phyloP scores from a whole-genome alignment of 164 flowering plant species.

The Pachysandra terminalis region DNA sequence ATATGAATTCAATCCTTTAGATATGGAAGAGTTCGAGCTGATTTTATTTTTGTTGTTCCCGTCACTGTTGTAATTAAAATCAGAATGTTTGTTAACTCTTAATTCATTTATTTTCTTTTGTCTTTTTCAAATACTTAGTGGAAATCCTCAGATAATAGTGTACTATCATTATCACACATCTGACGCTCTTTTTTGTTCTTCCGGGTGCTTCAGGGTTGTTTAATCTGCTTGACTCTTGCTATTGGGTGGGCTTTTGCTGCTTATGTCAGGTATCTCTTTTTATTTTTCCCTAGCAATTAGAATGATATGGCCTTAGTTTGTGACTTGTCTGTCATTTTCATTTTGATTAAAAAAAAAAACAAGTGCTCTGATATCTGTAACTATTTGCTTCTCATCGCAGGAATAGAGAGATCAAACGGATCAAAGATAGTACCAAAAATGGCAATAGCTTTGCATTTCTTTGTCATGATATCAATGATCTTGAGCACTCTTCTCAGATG shows the following conservation, averaged over 20 bases:
- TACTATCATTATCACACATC: conserved; percentile 1
- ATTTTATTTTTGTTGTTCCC: no score
- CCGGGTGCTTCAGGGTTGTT: conserved; percentile 87
- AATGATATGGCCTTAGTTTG: neutral
- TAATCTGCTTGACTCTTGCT: conserved; percentile 82
- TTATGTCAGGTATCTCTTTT: conserved; percentile 65
- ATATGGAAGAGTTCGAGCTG: no score
- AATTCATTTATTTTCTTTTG: no score
- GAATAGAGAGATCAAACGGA: conserved; percentile 63
- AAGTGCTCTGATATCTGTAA: neutral
- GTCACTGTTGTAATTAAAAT: no score
- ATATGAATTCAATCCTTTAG: no score
- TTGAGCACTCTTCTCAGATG: conserved; percentile 82
- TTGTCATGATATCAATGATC: conserved; percentile 67
- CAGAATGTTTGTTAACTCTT: no score
- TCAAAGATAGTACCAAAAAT: conserved; percentile 40
- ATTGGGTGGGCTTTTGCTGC: conserved; percentile 90
- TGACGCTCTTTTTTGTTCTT: conserved; percentile 13
- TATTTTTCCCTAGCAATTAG: neutral
- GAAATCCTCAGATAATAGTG: neutral
- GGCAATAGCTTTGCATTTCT: conserved; percentile 89
- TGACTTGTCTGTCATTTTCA: neutral
- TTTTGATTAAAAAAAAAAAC: conserved; percentile 9
- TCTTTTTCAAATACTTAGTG: no score
- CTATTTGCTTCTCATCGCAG: conserved; percentile 31